Base-by-base conservation (phyloP, 169 alveolate genomes). In the Plasmodium sp. region DNA sequence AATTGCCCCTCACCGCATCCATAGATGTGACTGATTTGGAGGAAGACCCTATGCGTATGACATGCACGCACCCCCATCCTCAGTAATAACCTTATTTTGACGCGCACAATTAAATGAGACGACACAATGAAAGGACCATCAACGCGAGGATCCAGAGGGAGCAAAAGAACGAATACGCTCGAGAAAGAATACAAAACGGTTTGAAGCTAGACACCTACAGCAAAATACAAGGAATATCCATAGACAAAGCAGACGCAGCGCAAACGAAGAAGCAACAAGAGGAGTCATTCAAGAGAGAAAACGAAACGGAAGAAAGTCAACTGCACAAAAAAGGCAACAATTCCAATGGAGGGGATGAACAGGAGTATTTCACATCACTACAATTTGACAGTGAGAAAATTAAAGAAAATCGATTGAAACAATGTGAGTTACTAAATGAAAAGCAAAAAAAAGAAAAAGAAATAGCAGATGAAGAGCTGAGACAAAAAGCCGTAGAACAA, bases 111-210 rank as follows among this genome's bases (percentile, higher is more conserved):
- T 77, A 88, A 88, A 88, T 88, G 94, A 88, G 45, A 88, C 81
- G 88, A 80, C 71, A 88, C 90, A 74, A 77, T 88, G 94, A 88
- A 80, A 79, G 71, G 51, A 45, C 72, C 5, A 88, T 88, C 74
- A 88, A 77, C 58, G 91, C 88, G 5, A 79, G 90, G 56, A 88
- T 88, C 56, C 94, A 88, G 83, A 88, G 80, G 45, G 94, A 88
- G 83, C 94, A 88, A 12, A 79, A 88, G 75, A 88, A 88, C 34
- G 94, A 88, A 80, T 88, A 73, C 74, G 94, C 85, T 73, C 81
- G 94, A 39, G 94, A 88, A 88, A 80, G 94, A 36, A 88, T 88
- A 33, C 16, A 81, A 58, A 54, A 31, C 41, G 94, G 80, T 2
- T 45, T 88, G 51, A 88, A 88, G n/a, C n/a, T 88, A 41, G 94